Evolutionary conservation across 345 rosid species (phyloP).

Genomic region (Eucalyptus marginata): DNA sequence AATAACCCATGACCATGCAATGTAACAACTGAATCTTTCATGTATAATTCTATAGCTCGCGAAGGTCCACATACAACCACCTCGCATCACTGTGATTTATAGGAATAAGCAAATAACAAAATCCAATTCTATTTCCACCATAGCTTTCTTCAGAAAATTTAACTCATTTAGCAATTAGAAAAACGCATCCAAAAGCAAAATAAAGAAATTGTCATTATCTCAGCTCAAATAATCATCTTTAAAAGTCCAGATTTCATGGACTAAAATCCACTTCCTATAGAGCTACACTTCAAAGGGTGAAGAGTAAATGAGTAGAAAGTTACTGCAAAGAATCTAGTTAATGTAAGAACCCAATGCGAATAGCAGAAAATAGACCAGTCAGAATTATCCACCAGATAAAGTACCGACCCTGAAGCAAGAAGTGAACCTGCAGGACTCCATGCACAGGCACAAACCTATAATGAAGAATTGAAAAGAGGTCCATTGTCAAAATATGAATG

Average conservation of each 20-base stretch:
- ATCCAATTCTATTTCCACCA: not conserved
- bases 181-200: not conserved
- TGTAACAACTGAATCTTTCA: not conserved
- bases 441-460: conserved; percentile 96
- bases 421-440: conserved; percentile 99
- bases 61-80: not conserved
- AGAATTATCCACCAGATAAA: not conserved
- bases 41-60: not conserved
- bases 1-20: not conserved
- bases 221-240: not conserved
- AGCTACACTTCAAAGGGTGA: not conserved
- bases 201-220: not conserved
- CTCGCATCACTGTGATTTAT: not conserved
- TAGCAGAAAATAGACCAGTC: not conserved
- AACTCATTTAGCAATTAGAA: not conserved
- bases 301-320: not conserved
- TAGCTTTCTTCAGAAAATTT: not conserved
- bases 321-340: not conserved
- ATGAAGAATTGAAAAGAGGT: not conserved
- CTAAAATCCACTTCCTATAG: not conserved
- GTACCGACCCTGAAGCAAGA: conserved; percentile 95
- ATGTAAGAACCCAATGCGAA: not conserved
- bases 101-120: not conserved
- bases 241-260: not conserved
- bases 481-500: not conserved